These are phyloP conservation scores for Euphorbia celastroides DNA, from an alignment of 441 rosid genomes.

Conservation along the genomic window DNA sequence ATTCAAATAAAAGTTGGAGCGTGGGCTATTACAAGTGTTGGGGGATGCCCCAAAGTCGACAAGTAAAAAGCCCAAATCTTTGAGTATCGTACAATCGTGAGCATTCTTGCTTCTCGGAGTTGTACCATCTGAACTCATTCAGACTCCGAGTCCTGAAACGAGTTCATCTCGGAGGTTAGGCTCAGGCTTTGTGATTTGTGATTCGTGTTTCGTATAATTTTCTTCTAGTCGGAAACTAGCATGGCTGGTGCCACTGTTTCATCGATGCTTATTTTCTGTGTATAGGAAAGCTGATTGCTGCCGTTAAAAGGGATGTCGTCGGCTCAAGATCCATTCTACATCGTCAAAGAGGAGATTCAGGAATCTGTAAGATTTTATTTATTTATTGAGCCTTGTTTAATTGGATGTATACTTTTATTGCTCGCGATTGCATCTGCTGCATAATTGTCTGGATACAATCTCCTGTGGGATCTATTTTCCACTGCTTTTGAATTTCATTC, in stretches of 20 bases:
- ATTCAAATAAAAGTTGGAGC: not conserved
- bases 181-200: not conserved
- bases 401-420: not conserved
- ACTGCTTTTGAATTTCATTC: not conserved
- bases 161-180: not conserved
- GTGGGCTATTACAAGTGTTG: not conserved
- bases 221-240: not conserved
- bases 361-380: constrained; percentile 64
- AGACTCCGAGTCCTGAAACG: not conserved
- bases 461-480: not conserved
- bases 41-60: not conserved
- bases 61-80: not conserved
- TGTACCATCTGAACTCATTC: not conserved
- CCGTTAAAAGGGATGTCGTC: constrained; percentile 55
- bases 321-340: constrained; percentile 94
- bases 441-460: not conserved
- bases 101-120: not conserved
- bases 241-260: not conserved
- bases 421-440: not conserved
- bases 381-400: not conserved
- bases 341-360: constrained; percentile 95
- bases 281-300: not conserved
- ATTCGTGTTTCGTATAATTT: not conserved
- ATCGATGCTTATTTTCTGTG: not conserved
- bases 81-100: not conserved